Percentiles rank a stretch among this genome's conserved stretches.
Evolutionary conservation across 2,329 filamentous ascomycete genomes (phyloP).

Genomic region (Aureobasidium pullulans): DNA sequence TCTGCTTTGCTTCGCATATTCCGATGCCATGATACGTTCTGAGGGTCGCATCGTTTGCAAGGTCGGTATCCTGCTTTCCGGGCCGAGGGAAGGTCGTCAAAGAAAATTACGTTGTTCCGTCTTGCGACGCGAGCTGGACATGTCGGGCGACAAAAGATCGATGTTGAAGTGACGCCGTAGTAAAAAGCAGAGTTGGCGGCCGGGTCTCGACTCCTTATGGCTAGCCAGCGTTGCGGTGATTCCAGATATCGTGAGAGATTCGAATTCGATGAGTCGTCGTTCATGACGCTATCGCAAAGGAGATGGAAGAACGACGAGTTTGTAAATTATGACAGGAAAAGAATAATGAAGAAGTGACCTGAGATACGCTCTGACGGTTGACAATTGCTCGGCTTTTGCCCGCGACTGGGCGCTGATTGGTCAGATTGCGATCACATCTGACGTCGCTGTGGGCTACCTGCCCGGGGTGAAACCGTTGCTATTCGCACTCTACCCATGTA

Average conservation of each 20-base stretch:
- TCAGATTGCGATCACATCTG: background rate
- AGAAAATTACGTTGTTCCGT: slow-evolving; percentile 51
- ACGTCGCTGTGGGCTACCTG: too few species aligned
- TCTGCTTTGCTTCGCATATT: background rate
- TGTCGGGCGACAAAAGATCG: slow-evolving; percentile 54
- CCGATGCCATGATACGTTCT: background rate
- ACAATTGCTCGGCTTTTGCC: too few species aligned
- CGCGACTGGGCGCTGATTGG: too few species aligned
- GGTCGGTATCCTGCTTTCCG: slow-evolving; percentile 45
- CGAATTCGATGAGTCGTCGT: too few species aligned
- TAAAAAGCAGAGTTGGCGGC: slow-evolving; percentile 34
- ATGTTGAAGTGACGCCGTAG: slow-evolving; percentile 49
- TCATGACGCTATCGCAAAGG: too few species aligned
- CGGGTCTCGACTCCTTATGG: slow-evolving; percentile 1
- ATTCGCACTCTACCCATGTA: too few species aligned
- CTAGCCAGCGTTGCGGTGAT: background rate
- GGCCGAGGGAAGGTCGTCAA: slow-evolving; percentile 39
- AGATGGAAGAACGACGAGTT: too few species aligned
- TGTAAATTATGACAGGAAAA: too few species aligned
- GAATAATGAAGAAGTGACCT: too few species aligned
- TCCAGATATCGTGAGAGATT: too few species aligned
- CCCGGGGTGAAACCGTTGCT: too few species aligned
- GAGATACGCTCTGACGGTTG: background rate
- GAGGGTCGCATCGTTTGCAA: slow-evolving; percentile 51
- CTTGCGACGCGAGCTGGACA: slow-evolving; percentile 53